Evolutionary conservation across 352 stramenopile genomes (phyloP), one percentile per base, ranked within the genome.

Genomic region (Phytophthora palmivora): DNA sequence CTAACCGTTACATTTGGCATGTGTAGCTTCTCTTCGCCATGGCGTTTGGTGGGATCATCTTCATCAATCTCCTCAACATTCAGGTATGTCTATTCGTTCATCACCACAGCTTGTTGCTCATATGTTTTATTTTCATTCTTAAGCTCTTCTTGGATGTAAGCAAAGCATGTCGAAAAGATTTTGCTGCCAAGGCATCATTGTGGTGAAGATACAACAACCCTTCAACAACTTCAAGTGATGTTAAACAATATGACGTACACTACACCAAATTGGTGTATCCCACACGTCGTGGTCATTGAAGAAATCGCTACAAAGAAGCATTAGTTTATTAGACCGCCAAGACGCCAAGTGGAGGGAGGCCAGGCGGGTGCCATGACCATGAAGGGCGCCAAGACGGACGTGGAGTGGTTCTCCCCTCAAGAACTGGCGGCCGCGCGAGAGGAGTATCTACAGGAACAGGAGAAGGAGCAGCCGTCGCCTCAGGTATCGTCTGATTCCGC

Each of bases 371-470:
- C 43, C 46, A 77, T 74, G 63, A 67, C 61, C 28, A 73, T 74
- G 58, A 73, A 76, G 44, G 50, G 58, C 33, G 54, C 49, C 48
- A 70, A 76, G 41, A 67, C 58, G 48, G 72, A 79, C 33, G 48
- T 33, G 54, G 81, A 90, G 37, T 90, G 84, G 71, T 92, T 91
- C 70, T 92, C 84, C n/a, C 45, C 70, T 28, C n/a, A 89, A 53
- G 84, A 91, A 38, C 67, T 93, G 36, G 82, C 87, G 68, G 70
- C 72, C 32, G 82, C 84, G 37, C 84, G 84, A 37, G 82, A 91
- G 49, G 78, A 85, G 42, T 94, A 94, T 65, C 64, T 94, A 36
- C 70, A 84, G 53, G 84, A 90, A 48, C 84, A 94, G 56, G 79
- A 94, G 70, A 83, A 87, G 60, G 79, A 92, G 49, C 67, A 79